phyloP scores from a whole-genome alignment of 2,329 filamentous ascomycete genomes.

The Aspergillus melleus region DNA sequence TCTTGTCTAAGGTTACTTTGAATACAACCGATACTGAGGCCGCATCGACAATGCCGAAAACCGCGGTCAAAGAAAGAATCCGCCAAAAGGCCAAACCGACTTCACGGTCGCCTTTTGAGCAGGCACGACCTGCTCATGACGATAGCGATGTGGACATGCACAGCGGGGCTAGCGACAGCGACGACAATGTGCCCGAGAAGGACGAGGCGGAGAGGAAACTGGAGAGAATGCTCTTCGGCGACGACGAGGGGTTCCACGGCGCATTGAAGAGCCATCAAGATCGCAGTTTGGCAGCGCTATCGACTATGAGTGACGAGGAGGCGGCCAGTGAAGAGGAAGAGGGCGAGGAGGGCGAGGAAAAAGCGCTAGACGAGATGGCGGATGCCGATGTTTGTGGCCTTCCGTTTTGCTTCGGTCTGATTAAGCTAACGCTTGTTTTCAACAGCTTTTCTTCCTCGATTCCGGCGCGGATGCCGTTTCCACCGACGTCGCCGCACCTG shows the following conservation, averaged over 20 bases:
- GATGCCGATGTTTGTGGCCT: slow-evolving; percentile 66
- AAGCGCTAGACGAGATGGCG: slow-evolving; percentile 63
- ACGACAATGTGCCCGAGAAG: slow-evolving; percentile 56
- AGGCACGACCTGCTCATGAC: slow-evolving; percentile 16
- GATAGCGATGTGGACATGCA: slow-evolving; percentile 27
- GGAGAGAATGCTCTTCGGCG: slow-evolving; percentile 84
- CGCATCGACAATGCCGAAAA: slow-evolving; percentile 27
- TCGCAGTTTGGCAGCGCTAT: slow-evolving; percentile 42
- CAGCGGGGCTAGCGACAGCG: slow-evolving; percentile 15
- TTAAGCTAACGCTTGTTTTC: not conserved
- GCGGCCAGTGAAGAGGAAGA: slow-evolving; percentile 23
- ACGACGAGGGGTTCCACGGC: slow-evolving; percentile 76
- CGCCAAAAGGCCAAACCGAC: slow-evolving; percentile 24
- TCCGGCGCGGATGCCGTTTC: slow-evolving; percentile 53
- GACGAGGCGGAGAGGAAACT: slow-evolving; percentile 83
- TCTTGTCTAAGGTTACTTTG: not conserved
- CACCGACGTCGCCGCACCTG: slow-evolving; percentile 27
- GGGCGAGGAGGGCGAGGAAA: slow-evolving; percentile 48
- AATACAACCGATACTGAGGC: not conserved
- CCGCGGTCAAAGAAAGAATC: slow-evolving; percentile 31
- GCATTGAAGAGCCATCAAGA: slow-evolving; percentile 63
- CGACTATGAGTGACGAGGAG: slow-evolving; percentile 31
- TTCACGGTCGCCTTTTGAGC: slow-evolving; percentile 26
- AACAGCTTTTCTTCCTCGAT: slow-evolving; percentile 77
- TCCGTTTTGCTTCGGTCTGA: slow-evolving; percentile 1